Evolutionary conservation across 306 rosid species (phyloP), one percentile per base, ranked within the genome.

Genomic region (Dryas octopetala): DNA sequence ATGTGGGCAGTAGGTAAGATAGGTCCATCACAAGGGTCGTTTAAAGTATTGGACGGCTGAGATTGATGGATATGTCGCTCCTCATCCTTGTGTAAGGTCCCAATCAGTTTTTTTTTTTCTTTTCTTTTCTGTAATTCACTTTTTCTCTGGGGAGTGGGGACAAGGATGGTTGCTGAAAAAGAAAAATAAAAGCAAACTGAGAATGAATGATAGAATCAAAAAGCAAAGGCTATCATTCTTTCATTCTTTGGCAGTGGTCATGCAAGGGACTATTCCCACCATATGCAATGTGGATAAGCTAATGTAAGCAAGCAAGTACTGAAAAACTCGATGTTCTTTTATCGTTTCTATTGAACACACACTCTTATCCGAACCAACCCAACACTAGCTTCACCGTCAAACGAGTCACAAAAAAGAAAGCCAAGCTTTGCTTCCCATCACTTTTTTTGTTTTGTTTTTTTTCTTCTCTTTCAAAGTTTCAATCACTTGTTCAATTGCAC

Each of bases 401-500:
- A 76, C 60, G 87, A 84, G 68, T 80, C 59, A 84, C 71, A 84
- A 53, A 81, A 76, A 79, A 79, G 83, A 62, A 48, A 71, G 66
- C 73, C 82, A 74, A 66, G 70, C 77, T 80, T 88, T 85, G 58
- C 80, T 79, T 84, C 73, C 78, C 44, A 79, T 44, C 58, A 9
- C 32, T 7, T 1, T 43, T 47, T 2, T 0, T 2, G 2, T 7
- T 13, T 41, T 7, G 7, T 3, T 12, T 14, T 47, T 13, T 32
- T 38, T 2, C 0, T 5, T 0, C 7, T 19, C 43, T 28, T 8
- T 50, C 4, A 7, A 7, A 40, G 6, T 15, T 0, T 47, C 8
- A 57, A 80, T 80, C 84, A 83, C 91, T 85, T 16, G 46, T 74
- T 80, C 86, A 78, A 63, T 81, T 74, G 91, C 88, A 85, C 79